Base-by-base conservation (phyloP, 345 rosid genomes). In the Kernera saxatilis region DNA sequence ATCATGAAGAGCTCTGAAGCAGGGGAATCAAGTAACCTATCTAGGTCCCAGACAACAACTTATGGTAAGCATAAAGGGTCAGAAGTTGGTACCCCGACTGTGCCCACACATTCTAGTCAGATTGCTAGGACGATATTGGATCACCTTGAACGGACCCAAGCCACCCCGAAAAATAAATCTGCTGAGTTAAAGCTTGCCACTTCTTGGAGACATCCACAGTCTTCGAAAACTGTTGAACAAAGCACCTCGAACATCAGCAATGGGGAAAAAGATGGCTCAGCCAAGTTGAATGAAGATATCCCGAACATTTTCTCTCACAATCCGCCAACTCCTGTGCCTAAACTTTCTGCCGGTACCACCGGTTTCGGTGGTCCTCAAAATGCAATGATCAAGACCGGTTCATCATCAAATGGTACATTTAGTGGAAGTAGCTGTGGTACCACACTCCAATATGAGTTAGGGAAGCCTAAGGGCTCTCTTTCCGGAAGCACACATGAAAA, bases 91-190 rank as follows among this genome's bases (percentile, higher is more conserved):
- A 77, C 73, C 60, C 83, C 86, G 18, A 75, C 79, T 43, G 91
- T 81, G 74, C 99, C 84, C 63, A 48, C 84, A 22, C 93, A 91
- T 76, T 86, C 99, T 66, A 86, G 87, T 77, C 91, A 83, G 88
- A 69, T 77, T 46, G 96, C 96, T 67, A 80, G 82, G 72, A 89
- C 78, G 71, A 94, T 94, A 80, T 45, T 89, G 82, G 97, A 88
- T 56, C 86, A 82, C 67, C 89, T 94, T 67, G 91, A 89, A 32
- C 83, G 97, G 76, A 85, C 80, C 64, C 65, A 77, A 35, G 74
- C 84, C 58, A 86, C 89, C 70, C 95, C 95, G 8, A 88, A 81
- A 74, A 82, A 79, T 11, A 94, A 84, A 75, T 69, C 85, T 58
- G 82, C 78, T 10, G 99, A 94, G 86, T 80, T 94, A 71, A 85